These are phyloP conservation scores for Ophryocystis elektroscirrha DNA, from an alignment of 169 alveolate species.

Conservation along the genomic window DNA sequence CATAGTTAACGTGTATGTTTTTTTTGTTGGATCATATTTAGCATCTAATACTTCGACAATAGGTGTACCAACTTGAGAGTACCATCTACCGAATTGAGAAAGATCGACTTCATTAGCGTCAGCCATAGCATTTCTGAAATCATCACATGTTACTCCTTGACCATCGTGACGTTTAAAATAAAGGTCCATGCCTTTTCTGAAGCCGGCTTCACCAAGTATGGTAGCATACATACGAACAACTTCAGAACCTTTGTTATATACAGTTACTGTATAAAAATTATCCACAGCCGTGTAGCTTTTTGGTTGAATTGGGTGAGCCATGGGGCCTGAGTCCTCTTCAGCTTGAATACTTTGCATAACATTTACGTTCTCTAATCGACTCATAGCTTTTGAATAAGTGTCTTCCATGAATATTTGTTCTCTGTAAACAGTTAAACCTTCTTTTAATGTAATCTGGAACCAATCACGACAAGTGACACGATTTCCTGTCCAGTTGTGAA, in stretches of 20 bases:
- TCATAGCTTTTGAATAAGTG: slow-evolving; percentile 39
- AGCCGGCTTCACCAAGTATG: slow-evolving; percentile 61
- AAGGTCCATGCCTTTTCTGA: slow-evolving; percentile 62
- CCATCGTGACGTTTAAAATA: slow-evolving; percentile 65
- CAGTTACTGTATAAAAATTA: slow-evolving; percentile 71
- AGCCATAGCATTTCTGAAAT: slow-evolving; percentile 67
- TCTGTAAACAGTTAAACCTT: slow-evolving; percentile 71
- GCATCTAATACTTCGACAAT: slow-evolving; percentile 16
- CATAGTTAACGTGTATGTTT: no score
- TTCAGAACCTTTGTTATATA: slow-evolving; percentile 72
- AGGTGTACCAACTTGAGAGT: slow-evolving; percentile 21
- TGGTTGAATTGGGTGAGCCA: slow-evolving; percentile 75
- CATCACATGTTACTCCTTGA: slow-evolving; percentile 73
- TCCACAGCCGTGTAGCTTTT: slow-evolving; percentile 63
- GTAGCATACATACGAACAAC: slow-evolving; percentile 76
- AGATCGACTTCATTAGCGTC: slow-evolving; percentile 35
- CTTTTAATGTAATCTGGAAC: slow-evolving; percentile 73
- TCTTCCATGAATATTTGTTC: slow-evolving; percentile 54
- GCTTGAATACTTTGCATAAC: slow-evolving; percentile 46
- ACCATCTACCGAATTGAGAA: slow-evolving; percentile 18
- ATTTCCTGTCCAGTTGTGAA: slow-evolving; percentile 77
- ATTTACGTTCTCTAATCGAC: slow-evolving; percentile 51
- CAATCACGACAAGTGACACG: slow-evolving; percentile 72
- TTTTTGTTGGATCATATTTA: no score
- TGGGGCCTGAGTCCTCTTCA: slow-evolving; percentile 64